Conservation (phyloP, 1,139 yeast genomes). For the Oligophagozyma castellii region DNA sequence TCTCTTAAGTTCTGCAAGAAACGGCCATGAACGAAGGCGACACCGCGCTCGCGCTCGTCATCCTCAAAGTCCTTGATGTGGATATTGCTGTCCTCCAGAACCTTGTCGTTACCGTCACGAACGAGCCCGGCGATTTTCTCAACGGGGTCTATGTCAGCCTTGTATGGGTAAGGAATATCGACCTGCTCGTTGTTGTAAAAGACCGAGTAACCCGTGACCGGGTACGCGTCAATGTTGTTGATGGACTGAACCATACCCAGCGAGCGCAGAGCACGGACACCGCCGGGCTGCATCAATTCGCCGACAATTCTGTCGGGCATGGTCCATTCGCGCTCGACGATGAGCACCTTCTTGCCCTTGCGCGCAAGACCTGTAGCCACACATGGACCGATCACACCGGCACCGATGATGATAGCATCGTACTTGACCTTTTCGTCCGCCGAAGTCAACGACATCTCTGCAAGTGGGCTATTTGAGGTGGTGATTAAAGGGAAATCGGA, state of each 20-base stretch:
- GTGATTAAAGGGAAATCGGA: too few relatives aligned
- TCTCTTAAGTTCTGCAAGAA: constrained; percentile 64
- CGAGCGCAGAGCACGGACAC: constrained; percentile 64
- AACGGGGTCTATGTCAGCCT: constrained; percentile 33
- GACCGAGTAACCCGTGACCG: constrained; percentile 70
- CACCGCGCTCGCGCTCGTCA: constrained; percentile 57
- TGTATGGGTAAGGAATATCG: constrained; percentile 57
- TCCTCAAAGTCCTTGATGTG: constrained; percentile 40
- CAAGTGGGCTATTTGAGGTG: too few relatives aligned
- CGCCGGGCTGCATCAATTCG: constrained; percentile 92
- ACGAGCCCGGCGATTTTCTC: constrained; percentile 41
- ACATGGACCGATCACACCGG: constrained; percentile 94
- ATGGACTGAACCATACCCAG: constrained; percentile 73
- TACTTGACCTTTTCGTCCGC: constrained; percentile 22
- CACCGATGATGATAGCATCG: constrained; percentile 50
- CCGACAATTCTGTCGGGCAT: constrained; percentile 96
- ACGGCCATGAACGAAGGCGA: constrained; percentile 85
- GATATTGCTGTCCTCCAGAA: constrained; percentile 37
- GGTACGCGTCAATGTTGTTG: constrained; percentile 69
- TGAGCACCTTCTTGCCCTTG: constrained; percentile 61
- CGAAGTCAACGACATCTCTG: too few relatives aligned
- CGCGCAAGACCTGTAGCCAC: constrained; percentile 83
- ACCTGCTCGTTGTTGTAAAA: constrained; percentile 46
- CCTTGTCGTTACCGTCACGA: constrained; percentile 38
- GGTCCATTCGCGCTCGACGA: constrained; percentile 77